These are phyloP conservation scores for Diaporthe caulivora DNA, from an alignment of 2,329 filamentous ascomycete genomes.

Conservation along the genomic window DNA sequence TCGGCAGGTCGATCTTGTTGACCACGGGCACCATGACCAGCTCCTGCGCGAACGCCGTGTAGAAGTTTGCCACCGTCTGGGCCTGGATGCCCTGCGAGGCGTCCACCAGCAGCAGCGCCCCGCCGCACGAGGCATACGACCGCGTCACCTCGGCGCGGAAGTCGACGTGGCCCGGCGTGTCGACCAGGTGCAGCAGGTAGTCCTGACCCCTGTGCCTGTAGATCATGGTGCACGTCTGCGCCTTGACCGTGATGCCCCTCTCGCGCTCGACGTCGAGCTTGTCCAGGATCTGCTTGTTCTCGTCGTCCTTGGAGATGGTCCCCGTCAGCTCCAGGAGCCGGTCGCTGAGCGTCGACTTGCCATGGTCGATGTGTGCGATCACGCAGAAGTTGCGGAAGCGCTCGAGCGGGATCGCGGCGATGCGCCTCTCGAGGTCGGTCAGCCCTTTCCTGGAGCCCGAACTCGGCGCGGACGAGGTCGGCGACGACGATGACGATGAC, in stretches of 20 bases:
- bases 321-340: constrained; percentile 93
- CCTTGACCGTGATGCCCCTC: constrained; percentile 97
- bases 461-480: background rate
- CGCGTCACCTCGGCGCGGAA: constrained; percentile 96
- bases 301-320: constrained; percentile 83
- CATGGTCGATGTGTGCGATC: constrained; percentile 98
- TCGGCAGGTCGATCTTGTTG: constrained; percentile 95
- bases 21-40: constrained; percentile 89
- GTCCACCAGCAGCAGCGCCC: constrained; percentile 92
- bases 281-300: constrained; percentile 95
- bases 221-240: constrained; percentile 98
- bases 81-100: constrained; percentile 97
- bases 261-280: constrained; percentile 97
- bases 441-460: constrained; percentile 41
- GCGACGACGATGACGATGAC: background rate
- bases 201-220: constrained; percentile 88
- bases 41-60: constrained; percentile 93
- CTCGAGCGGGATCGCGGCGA: constrained; percentile 81
- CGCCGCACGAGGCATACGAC: constrained; percentile 96
- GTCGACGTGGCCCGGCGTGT: constrained; percentile 97
- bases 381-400: constrained; percentile 97
- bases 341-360: constrained; percentile 95
- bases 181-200: constrained; percentile 94
- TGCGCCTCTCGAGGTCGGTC: constrained; percentile 67
- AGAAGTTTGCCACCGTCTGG: constrained; percentile 98